Evolutionary conservation across 2,329 filamentous ascomycete species (phyloP).

Genomic region (Exophiala bonariae): DNA sequence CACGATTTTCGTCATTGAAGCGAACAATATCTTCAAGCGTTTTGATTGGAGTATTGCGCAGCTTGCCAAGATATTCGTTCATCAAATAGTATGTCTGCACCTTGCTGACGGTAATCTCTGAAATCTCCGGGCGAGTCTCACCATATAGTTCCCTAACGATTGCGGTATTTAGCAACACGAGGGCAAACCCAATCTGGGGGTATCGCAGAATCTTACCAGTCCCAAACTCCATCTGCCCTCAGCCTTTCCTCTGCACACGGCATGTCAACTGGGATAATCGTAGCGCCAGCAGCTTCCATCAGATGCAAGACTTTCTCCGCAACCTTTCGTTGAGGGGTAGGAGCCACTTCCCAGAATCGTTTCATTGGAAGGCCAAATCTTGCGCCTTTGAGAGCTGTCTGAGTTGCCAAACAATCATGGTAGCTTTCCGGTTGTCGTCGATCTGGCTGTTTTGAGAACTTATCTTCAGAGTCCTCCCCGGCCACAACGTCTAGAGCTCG

Average conservation of each 20-base stretch:
- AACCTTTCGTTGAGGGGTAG: constrained; percentile 37
- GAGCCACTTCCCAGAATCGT: constrained; percentile 47
- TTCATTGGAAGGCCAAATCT: constrained; percentile 37
- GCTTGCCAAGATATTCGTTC: constrained; percentile 21
- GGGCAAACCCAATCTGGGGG: background rate
- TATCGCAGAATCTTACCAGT: constrained; percentile 27
- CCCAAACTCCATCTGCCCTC: constrained; percentile 30
- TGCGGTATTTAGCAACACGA: no score
- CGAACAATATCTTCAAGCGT: constrained; percentile 25
- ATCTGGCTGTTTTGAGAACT: constrained; percentile 15
- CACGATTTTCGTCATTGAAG: constrained; percentile 24
- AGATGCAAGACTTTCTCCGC: constrained; percentile 37
- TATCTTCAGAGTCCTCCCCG: constrained; percentile 20
- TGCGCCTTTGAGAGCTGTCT: constrained; percentile 22
- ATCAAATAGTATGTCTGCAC: constrained; percentile 27
- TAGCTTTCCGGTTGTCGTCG: constrained; percentile 21
- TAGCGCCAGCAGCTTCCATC: constrained; percentile 39
- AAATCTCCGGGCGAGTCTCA: constrained; percentile 19
- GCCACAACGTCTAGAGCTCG: constrained; percentile 21
- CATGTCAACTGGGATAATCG: constrained; percentile 30
- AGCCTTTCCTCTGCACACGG: constrained; percentile 32
- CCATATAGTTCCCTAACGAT: constrained; percentile 25
- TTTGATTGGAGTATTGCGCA: constrained; percentile 23
- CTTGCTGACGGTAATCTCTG: constrained; percentile 23
- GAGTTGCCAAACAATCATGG: constrained; percentile 14